A percentile compares a stretch with the other conserved stretches of the same genome.
Evolutionary conservation across 2,329 filamentous ascomycete species (phyloP).

Genomic region (Exophiala oligosperma): DNA sequence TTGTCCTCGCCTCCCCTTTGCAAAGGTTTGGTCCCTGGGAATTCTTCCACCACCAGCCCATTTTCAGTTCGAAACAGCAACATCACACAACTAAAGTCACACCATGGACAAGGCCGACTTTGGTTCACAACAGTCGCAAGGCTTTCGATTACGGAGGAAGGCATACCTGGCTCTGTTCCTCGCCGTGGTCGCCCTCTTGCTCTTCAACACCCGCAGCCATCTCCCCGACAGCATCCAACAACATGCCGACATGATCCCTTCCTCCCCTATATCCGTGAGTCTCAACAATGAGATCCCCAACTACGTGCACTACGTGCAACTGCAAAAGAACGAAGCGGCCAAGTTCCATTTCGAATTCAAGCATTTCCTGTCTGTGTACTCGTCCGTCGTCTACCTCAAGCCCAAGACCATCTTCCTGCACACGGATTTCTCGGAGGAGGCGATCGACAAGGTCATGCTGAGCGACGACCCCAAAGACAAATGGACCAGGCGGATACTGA

Average conservation of each 20-base stretch:
- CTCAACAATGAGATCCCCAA: conserved; percentile 26
- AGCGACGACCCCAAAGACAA: not conserved
- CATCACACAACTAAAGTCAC: not conserved
- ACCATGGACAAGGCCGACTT: not conserved
- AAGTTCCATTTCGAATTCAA: conserved; percentile 1
- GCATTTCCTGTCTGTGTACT: conserved; percentile 3
- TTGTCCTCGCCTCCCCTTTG: not conserved
- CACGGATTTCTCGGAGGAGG: not conserved
- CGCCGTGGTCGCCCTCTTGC: not conserved
- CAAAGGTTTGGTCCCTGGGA: not conserved
- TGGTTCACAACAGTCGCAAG: not conserved
- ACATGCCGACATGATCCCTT: not conserved
- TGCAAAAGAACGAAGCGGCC: not conserved
- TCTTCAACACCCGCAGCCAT: not conserved
- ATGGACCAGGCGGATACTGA: not conserved
- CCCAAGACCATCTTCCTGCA: conserved; percentile 1
- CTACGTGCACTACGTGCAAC: not conserved
- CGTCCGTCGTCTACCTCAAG: not conserved
- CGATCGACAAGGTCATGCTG: not conserved
- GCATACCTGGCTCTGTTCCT: not conserved
- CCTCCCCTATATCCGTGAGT: not conserved
- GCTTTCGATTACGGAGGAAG: not conserved
- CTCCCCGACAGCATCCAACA: not conserved
- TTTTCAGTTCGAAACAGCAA: not conserved
- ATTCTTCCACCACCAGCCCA: not conserved